phyloP scores from a whole-genome alignment of 2,329 filamentous ascomycete genomes.

The Tympanopsis confertula region DNA sequence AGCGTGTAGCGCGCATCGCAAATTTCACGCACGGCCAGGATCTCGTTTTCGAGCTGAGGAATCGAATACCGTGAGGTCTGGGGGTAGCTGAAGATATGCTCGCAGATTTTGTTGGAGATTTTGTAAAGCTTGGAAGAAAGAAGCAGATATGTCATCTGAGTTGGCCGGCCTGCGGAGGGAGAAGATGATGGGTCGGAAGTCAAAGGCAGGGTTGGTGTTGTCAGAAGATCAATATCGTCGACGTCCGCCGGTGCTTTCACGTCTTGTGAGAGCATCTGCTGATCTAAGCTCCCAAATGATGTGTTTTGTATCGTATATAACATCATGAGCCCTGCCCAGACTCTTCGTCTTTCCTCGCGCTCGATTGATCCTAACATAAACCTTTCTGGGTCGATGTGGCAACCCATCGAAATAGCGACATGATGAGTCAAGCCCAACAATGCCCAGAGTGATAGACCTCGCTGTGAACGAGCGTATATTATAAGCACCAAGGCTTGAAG shows the following conservation, averaged over 20 bases:
- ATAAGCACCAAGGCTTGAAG: slow-evolving; percentile 23
- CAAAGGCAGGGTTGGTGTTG: neutral
- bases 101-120: slow-evolving; percentile 20
- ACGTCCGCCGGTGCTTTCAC: neutral
- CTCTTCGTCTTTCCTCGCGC: slow-evolving; percentile 22
- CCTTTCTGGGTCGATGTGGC: slow-evolving; percentile 23
- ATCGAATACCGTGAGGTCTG: slow-evolving; percentile 10
- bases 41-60: slow-evolving; percentile 15
- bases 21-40: slow-evolving; percentile 14
- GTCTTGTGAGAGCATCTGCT: slow-evolving; percentile 11
- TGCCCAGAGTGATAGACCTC: slow-evolving; percentile 21
- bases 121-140: slow-evolving; percentile 21
- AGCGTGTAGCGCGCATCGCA: slow-evolving; percentile 16
- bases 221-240: neutral
- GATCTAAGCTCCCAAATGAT: slow-evolving; percentile 19
- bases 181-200: too few species aligned
- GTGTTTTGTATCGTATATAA: slow-evolving; percentile 24
- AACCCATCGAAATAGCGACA: slow-evolving; percentile 25
- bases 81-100: slow-evolving; percentile 15
- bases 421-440: slow-evolving; percentile 24
- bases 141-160: slow-evolving; percentile 27
- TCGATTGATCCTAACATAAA: slow-evolving; percentile 20
- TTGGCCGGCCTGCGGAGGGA: slow-evolving; percentile 20
- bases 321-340: slow-evolving; percentile 25
- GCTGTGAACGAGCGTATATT: slow-evolving; percentile 22